Conservation (phyloP, 1,284 basidiomycete species). For the Cutaneotrichosporon arboriforme region DNA sequence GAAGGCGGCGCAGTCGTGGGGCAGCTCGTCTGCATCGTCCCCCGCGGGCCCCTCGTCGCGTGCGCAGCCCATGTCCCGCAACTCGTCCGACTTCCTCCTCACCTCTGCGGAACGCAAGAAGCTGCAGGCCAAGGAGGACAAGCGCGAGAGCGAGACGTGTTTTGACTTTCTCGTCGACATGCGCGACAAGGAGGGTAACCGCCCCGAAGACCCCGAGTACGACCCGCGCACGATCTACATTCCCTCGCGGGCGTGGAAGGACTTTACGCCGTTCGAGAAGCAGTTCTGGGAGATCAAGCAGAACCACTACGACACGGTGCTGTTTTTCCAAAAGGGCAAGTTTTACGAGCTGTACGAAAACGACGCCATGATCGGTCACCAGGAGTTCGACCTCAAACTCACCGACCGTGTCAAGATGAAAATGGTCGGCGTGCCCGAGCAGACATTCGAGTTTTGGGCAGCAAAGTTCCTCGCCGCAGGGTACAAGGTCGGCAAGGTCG, state of each 20-base stretch:
- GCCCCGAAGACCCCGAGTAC: conserved; percentile 74
- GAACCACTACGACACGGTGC: conserved; percentile 85
- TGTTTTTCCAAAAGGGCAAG: conserved; percentile 85
- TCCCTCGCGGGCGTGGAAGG: conserved; percentile 69
- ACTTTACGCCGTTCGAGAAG: conserved; percentile 87
- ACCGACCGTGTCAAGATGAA: conserved; percentile 84
- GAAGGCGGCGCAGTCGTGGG: conserved; percentile 20
- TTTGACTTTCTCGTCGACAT: conserved; percentile 66
- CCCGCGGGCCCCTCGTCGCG: background rate
- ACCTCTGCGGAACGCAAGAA: conserved; percentile 80
- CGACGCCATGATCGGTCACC: conserved; percentile 80
- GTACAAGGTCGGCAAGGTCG: conserved; percentile 94
- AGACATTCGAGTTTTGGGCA: conserved; percentile 66
- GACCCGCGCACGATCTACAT: conserved; percentile 86
- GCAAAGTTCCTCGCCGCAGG: conserved; percentile 57
- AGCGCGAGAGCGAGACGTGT: conserved; percentile 71
- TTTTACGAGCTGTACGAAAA: conserved; percentile 80
- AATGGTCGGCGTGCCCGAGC: conserved; percentile 97
- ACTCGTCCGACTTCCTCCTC: conserved; percentile 54
- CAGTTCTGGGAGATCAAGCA: conserved; percentile 98
- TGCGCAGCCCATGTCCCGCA: conserved; percentile 9
- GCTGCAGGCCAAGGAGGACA: conserved; percentile 70
- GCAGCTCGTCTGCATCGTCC: background rate
- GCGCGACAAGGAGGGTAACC: conserved; percentile 70
- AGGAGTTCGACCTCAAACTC: conserved; percentile 81